Conservation (phyloP, 2,329 filamentous ascomycete species). For the Fusarium fujikuroi region DNA sequence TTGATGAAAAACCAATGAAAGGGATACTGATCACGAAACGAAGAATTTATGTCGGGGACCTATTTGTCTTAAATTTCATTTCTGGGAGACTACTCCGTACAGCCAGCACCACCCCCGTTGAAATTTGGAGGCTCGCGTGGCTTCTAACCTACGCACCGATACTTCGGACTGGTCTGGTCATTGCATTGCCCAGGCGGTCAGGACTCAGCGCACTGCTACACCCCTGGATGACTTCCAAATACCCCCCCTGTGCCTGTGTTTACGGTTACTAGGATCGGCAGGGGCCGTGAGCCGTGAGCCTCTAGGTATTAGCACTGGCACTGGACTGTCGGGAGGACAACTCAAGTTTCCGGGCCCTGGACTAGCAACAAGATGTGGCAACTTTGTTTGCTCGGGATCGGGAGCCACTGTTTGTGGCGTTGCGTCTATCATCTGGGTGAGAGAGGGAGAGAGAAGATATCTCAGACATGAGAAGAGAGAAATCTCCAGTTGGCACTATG, state of each 20-base stretch:
- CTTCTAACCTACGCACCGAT: conserved; percentile 29
- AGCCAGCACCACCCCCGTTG: conserved; percentile 18
- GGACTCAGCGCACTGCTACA: conserved; percentile 7
- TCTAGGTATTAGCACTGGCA: conserved; percentile 31
- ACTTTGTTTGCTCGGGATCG: conserved; percentile 22
- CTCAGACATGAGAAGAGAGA: conserved; percentile 2
- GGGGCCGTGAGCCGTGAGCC: conserved; percentile 39
- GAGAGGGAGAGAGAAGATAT: conserved; percentile 3
- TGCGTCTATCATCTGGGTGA: not conserved
- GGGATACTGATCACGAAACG: conserved; percentile 32
- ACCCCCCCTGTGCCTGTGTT: conserved; percentile 37
- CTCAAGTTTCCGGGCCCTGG: conserved; percentile 32
- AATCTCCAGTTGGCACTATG: not conserved
- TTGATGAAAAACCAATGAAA: conserved; percentile 29
- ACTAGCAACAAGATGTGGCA: conserved; percentile 24
- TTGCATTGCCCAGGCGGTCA: conserved; percentile 39
- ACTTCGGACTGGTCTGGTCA: conserved; percentile 33
- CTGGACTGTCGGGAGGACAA: conserved; percentile 20
- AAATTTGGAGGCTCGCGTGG: conserved; percentile 39
- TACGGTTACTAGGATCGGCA: conserved; percentile 43
- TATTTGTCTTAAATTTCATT: conserved; percentile 41
- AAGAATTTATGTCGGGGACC: conserved; percentile 35
- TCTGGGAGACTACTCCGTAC: conserved; percentile 1
- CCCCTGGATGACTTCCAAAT: conserved; percentile 33
- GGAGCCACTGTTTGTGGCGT: conserved; percentile 25